These are phyloP conservation scores for Triticum timopheevii DNA, from an alignment of 176 grass and related monocot genomes.

Conservation along the genomic window DNA sequence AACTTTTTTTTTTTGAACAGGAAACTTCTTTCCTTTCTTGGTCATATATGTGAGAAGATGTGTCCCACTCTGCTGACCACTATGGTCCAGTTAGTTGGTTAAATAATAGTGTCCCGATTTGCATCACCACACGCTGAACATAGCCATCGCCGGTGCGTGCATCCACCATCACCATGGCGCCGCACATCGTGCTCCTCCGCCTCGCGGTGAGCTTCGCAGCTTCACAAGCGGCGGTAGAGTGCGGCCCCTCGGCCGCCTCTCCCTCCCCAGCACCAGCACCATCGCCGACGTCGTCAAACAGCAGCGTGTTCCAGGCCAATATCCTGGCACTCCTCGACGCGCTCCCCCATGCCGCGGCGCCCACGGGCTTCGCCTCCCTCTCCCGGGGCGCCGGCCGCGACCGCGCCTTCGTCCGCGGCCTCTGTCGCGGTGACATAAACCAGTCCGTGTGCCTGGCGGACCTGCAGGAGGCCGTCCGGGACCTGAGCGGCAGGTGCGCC, in stretches of 20 bases:
- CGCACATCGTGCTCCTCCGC: background rate
- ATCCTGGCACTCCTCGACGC: background rate
- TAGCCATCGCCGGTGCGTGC: background rate
- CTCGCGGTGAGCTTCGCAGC: background rate
- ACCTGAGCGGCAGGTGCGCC: conserved; percentile 17
- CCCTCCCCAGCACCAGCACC: background rate
- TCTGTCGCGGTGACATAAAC: conserved; percentile 27
- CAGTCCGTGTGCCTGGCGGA: conserved; percentile 20
- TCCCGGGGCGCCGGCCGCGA: conserved; percentile 9
- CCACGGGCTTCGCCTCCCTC: conserved; percentile 34
- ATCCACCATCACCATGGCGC: background rate
- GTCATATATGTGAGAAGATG: too few relatives aligned
- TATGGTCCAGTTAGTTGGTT: too few relatives aligned
- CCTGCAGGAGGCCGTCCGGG: background rate
- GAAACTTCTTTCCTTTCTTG: too few relatives aligned
- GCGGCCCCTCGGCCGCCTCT: background rate
- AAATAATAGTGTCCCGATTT: too few relatives aligned
- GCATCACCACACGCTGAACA: background rate
- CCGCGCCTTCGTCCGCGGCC: conserved; percentile 25
- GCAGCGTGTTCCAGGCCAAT: conserved; percentile 12
- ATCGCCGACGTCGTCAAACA: background rate
- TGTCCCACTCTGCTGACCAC: too few relatives aligned
- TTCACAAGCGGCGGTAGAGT: background rate
- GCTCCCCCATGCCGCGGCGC: conserved; percentile 16
- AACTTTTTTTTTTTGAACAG: too few relatives aligned